Evolutionary conservation across 2,329 filamentous ascomycete species (phyloP), one percentile per base, ranked within the genome.

Genomic region (Sporothrix pallida): DNA sequence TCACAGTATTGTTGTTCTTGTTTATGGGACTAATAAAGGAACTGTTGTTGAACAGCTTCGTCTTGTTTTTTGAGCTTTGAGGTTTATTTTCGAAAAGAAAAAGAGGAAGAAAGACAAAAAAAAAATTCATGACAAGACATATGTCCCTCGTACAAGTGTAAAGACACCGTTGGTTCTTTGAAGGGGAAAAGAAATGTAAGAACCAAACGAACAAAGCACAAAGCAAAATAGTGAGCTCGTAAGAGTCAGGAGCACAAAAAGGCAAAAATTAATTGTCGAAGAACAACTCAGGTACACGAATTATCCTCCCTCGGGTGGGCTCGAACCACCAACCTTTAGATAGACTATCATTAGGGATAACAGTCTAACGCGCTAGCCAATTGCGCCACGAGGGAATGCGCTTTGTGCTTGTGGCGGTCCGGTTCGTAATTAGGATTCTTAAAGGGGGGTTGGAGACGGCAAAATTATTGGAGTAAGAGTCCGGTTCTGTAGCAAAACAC

Each of bases 241-340:
- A 26, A 26, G 3, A 26, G 23, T 26, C 1, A 26, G 23, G 23
- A 26, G 1, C 23, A 1, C 23, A 26, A 26, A 26, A 26, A 26
- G 23, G 23, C 10, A 12, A 20, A 31, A 69, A 50, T 52, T 37
- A 68, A 52, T 13, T 23, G 17, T 46, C 2, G 4, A 17, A 54
- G 31, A 74, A 42, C n/a, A 52, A 13, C 10, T 7, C 20, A 63
- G 68, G 54, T 56, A 42, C 44, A 63, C n/a, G 0, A 1, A 48
- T 74, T 1, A 12, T 65, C 62, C 75, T 76, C 75, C 75, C 75
- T 74, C 75, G 75, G 75, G 75, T 76, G 75, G 75, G 75, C 71
- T 76, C 67, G 75, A 76, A 76, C 75, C 75, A 76, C 75, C 75
- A 76, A 76, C 75, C 75, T 76, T 76, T 74, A 76, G 75, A 76